A percentile compares a stretch with the other conserved stretches of the same genome.
phyloP scores from a whole-genome alignment of 23 red algal species.

The Gracilaria vermiculophylla region DNA sequence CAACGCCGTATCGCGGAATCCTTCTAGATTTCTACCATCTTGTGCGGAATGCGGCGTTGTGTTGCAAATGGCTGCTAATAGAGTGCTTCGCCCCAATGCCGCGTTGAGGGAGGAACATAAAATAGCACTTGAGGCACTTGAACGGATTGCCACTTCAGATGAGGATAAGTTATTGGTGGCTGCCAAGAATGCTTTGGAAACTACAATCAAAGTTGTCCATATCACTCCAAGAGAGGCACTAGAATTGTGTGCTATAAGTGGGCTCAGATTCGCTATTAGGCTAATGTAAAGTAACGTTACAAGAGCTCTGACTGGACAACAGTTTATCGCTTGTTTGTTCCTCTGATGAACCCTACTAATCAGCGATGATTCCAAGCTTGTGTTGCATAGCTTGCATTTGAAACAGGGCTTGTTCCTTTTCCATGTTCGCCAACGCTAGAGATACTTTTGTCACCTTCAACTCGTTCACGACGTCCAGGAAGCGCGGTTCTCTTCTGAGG shows the following conservation, averaged over 20 bases:
- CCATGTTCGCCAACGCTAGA: slow-evolving; percentile 75
- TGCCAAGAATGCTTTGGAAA: slow-evolving; percentile 13
- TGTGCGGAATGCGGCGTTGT: slow-evolving; percentile 38
- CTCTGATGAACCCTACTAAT: neutral
- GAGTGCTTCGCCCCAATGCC: slow-evolving; percentile 24
- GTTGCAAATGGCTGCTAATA: slow-evolving; percentile 41
- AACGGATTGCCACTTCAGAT: neutral
- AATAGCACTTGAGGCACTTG: slow-evolving; percentile 28
- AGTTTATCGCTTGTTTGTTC: slow-evolving; percentile 8
- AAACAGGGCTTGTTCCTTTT: slow-evolving; percentile 82
- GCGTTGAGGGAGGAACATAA: slow-evolving; percentile 34
- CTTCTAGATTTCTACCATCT: slow-evolving; percentile 33
- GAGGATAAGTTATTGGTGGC: slow-evolving; percentile 15
- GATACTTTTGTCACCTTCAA: slow-evolving; percentile 78
- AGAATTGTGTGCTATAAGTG: slow-evolving; percentile 45
- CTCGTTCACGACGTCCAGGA: slow-evolving; percentile 75
- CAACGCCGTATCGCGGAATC: slow-evolving; percentile 26
- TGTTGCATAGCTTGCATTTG: slow-evolving; percentile 43
- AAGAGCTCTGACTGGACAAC: neutral
- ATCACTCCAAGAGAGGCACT: slow-evolving; percentile 52
- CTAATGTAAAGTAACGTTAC: slow-evolving; percentile 43
- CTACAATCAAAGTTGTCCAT: slow-evolving; percentile 11
- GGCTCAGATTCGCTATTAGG: slow-evolving; percentile 42
- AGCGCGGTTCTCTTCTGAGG: slow-evolving; percentile 71
- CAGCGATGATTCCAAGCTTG: slow-evolving; percentile 15